A percentile compares a stretch with the other conserved stretches of the same genome.
These are phyloP conservation scores for Suillus subaureus DNA, from an alignment of 768 basidiomycete genomes.

Conservation along the genomic window DNA sequence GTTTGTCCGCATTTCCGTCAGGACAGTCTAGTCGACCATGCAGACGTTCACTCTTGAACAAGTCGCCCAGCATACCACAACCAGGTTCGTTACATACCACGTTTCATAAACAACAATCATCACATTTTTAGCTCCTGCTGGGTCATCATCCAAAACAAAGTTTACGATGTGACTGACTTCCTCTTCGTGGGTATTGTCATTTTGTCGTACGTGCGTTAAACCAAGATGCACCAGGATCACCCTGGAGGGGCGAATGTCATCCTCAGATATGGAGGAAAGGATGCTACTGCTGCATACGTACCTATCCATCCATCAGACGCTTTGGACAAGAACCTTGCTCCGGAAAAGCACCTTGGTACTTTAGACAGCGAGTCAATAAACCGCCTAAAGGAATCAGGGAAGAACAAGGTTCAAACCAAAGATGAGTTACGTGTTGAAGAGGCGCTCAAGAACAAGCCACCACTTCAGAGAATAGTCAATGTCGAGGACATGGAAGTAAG, in stretches of 20 bases:
- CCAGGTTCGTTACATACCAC: conserved; percentile 39
- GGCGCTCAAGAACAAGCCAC: conserved; percentile 62
- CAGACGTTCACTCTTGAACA: conserved; percentile 53
- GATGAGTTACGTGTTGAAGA: conserved; percentile 71
- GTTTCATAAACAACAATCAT: conserved; percentile 11
- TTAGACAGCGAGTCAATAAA: conserved; percentile 51
- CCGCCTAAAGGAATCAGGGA: conserved; percentile 37
- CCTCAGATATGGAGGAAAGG: conserved; percentile 80
- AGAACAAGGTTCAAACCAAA: conserved; percentile 55
- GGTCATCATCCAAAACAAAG: conserved; percentile 78
- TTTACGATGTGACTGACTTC: conserved; percentile 89
- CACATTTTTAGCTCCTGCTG: conserved; percentile 65
- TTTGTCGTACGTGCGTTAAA: neutral
- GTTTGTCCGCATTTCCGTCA: conserved; percentile 8
- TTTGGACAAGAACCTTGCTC: conserved; percentile 68
- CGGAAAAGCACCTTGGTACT: conserved; percentile 71
- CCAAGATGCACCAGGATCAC: conserved; percentile 52
- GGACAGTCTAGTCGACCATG: conserved; percentile 18
- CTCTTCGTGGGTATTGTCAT: conserved; percentile 47
- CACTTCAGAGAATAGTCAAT: conserved; percentile 69
- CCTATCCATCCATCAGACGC: conserved; percentile 88
- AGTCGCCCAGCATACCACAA: conserved; percentile 60
- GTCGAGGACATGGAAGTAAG: conserved; percentile 82
- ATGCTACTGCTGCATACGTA: conserved; percentile 76
- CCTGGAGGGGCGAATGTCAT: conserved; percentile 85